phyloP scores from a whole-genome alignment of 495 filamentous ascomycete species.

The Trichoderma asperelloides region DNA sequence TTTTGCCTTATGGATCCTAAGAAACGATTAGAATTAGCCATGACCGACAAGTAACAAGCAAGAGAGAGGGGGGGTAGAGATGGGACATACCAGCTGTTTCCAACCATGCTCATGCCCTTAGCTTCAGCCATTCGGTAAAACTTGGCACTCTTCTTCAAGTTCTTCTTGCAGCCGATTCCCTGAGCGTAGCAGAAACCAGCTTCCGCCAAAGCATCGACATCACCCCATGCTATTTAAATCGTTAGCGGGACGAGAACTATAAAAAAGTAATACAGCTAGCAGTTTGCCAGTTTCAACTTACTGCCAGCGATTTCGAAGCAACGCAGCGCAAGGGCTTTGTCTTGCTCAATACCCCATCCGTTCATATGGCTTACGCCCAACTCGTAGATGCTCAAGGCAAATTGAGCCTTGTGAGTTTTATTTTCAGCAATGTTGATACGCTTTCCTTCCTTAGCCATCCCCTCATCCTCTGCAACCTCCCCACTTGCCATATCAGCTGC shows the following conservation, averaged over 20 bases:
- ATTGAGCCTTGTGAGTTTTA: slow-evolving; percentile 79
- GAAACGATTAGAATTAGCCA: slow-evolving; percentile 8
- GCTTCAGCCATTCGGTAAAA: slow-evolving; percentile 85
- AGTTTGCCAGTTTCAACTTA: slow-evolving; percentile 28
- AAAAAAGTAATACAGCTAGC: not conserved
- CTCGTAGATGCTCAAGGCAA: slow-evolving; percentile 91
- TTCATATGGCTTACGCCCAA: slow-evolving; percentile 96
- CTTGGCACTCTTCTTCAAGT: slow-evolving; percentile 86
- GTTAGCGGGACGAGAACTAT: slow-evolving; percentile 15
- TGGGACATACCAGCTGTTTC: slow-evolving; percentile 84
- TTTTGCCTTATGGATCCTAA: slow-evolving; percentile 89
- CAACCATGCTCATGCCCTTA: slow-evolving; percentile 94
- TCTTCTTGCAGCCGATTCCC: slow-evolving; percentile 83
- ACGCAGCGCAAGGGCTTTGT: slow-evolving; percentile 75
- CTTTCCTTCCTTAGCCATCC: slow-evolving; percentile 52
- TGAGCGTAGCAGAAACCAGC: slow-evolving; percentile 83
- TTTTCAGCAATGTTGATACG: slow-evolving; percentile 54
- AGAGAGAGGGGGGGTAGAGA: not conserved
- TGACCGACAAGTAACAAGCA: slow-evolving; percentile 12
- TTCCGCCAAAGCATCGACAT: slow-evolving; percentile 84
- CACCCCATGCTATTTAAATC: slow-evolving; percentile 64
- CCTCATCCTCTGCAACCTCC: slow-evolving; percentile 76
- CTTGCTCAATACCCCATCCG: slow-evolving; percentile 92
- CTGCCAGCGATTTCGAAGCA: slow-evolving; percentile 95
- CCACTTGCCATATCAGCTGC: slow-evolving; percentile 77